phyloP scores from a whole-genome alignment of 1,284 basidiomycete genomes.

The Moesziomyces aphidis region DNA sequence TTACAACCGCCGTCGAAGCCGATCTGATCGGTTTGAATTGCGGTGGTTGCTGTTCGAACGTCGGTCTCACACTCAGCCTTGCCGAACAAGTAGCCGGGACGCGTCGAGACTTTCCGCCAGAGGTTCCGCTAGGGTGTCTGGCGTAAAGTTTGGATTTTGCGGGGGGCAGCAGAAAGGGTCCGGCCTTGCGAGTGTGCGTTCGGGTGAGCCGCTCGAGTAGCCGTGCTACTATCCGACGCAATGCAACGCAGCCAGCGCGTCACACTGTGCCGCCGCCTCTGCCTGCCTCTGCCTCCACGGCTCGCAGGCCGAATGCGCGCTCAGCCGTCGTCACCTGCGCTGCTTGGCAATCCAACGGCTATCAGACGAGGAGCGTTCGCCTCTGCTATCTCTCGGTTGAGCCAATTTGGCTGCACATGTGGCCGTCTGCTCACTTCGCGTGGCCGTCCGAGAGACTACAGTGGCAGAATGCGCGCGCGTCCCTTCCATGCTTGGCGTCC shows the following conservation, averaged over 20 bases:
- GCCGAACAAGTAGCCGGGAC: conserved; percentile 42
- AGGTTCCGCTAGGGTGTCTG: conserved; percentile 37
- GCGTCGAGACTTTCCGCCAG: conserved; percentile 28
- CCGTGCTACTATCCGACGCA: conserved; percentile 28
- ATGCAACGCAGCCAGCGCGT: neutral
- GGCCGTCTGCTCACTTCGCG: too few relatives aligned
- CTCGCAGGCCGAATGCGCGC: neutral
- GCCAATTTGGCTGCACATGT: conserved; percentile 16
- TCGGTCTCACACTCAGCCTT: neutral
- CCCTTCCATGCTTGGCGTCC: neutral
- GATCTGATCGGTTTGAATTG: neutral
- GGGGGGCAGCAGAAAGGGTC: neutral
- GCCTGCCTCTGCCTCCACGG: neutral
- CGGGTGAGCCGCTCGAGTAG: conserved; percentile 1
- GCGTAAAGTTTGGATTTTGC: conserved; percentile 26
- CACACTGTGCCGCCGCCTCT: neutral
- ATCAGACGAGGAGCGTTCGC: neutral
- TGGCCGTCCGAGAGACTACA: neutral
- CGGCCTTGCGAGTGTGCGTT: neutral
- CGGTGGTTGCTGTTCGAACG: neutral
- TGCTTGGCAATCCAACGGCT: conserved; percentile 3
- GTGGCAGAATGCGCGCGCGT: neutral
- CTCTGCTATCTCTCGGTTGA: conserved; percentile 3
- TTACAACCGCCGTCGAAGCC: neutral
- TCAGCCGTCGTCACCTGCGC: neutral